Percentiles rank a stretch among this genome's conserved stretches.
phyloP scores from a whole-genome alignment of 129 eudicot species.

The Lactuca saligna region DNA sequence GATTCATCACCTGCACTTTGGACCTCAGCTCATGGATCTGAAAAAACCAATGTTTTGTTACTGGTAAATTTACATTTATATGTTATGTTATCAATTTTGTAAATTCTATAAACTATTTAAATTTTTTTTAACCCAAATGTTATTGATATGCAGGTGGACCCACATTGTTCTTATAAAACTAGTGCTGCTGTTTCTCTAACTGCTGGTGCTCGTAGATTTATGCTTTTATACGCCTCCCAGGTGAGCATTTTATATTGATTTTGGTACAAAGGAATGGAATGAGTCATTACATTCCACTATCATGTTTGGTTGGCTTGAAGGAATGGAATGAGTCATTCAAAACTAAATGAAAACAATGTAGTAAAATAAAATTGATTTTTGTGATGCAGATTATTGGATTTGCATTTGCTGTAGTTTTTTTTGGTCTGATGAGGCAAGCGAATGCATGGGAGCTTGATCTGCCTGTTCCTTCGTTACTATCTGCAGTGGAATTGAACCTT shows the following conservation, averaged over 20 bases:
- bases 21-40: conserved; percentile 71
- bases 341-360: not conserved
- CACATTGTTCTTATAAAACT: conserved; percentile 87
- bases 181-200: conserved; percentile 54
- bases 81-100: not conserved
- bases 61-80: conserved; percentile 53
- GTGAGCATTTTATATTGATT: conserved; percentile 33
- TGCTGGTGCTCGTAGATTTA: conserved; percentile 76
- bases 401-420: conserved; percentile 69
- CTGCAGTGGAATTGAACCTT: conserved; percentile 79
- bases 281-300: too few species aligned
- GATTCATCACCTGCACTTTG: conserved; percentile 97
- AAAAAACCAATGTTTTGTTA: conserved; percentile 68
- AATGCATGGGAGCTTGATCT: conserved; percentile 88
- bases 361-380: conserved; percentile 3
- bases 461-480: conserved; percentile 78
- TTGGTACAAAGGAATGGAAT: not conserved
- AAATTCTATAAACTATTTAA: not conserved
- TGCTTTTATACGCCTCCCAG: conserved; percentile 79
- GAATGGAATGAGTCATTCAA: not conserved
- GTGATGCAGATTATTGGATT: conserved; percentile 80
- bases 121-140: conserved; percentile 1
- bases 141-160: conserved; percentile 70
- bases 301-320: too few species aligned
- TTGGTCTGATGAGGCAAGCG: conserved; percentile 95